A percentile compares a stretch with the other conserved stretches of the same genome.
These are phyloP conservation scores for Omphalea diandra DNA, from an alignment of 441 rosid species.

Conservation along the genomic window DNA sequence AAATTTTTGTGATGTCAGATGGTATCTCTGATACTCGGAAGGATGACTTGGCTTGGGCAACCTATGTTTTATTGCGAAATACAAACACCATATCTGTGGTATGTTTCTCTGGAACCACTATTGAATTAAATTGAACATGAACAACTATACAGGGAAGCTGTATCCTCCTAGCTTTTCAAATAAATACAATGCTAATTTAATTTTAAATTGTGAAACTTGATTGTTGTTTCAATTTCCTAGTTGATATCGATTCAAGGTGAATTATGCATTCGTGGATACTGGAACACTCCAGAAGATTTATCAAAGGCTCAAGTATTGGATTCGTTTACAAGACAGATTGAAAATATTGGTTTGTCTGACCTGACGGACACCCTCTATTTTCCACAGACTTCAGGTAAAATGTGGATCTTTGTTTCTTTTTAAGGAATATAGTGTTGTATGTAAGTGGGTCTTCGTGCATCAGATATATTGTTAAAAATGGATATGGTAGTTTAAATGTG, in stretches of 20 bases:
- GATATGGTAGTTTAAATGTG: background rate
- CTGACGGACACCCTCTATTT: conserved; percentile 68
- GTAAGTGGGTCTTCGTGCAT: background rate
- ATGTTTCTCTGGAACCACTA: conserved; percentile 4
- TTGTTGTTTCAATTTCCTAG: conserved; percentile 33
- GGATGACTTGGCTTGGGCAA: conserved; percentile 89
- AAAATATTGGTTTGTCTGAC: conserved; percentile 57
- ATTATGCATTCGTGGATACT: conserved; percentile 81
- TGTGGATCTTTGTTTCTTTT: background rate
- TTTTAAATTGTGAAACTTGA: conserved; percentile 6
- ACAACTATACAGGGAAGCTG: background rate
- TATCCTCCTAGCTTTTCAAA: background rate
- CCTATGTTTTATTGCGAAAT: conserved; percentile 73
- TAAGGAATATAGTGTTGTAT: background rate
- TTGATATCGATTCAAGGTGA: conserved; percentile 52
- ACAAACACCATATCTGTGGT: conserved; percentile 76
- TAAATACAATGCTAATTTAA: background rate
- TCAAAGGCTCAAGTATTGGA: conserved; percentile 43
- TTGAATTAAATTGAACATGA: background rate
- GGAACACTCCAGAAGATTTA: conserved; percentile 56
- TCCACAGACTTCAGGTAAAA: conserved; percentile 60
- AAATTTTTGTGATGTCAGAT: conserved; percentile 67
- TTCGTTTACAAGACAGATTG: conserved; percentile 60
- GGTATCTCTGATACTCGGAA: conserved; percentile 42
- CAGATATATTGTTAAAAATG: background rate